Evolutionary conservation across 2,329 filamentous ascomycete genomes (phyloP).

Genomic region (Xylaria digitata): DNA sequence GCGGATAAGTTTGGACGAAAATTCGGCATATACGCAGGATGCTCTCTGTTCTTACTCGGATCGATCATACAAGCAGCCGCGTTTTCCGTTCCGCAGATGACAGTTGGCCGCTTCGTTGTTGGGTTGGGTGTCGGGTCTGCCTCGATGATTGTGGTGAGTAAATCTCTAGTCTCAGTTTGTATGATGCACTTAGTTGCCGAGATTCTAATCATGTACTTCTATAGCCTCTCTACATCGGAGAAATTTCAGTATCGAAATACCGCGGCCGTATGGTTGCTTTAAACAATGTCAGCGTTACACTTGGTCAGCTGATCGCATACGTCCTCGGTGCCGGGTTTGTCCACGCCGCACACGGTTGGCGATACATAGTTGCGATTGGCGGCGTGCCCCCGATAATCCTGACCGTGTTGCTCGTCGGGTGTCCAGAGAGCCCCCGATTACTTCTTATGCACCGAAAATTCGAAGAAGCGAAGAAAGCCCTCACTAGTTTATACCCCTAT

Average conservation of each 20-base stretch:
- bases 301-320: constrained; percentile 56
- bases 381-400: constrained; percentile 60
- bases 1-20: constrained; percentile 39
- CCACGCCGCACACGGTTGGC: constrained; percentile 58
- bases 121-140: constrained; percentile 61
- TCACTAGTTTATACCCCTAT: constrained; percentile 56
- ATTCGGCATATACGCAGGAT: constrained; percentile 55
- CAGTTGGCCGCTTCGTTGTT: constrained; percentile 59
- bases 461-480: constrained; percentile 54
- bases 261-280: constrained; percentile 62
- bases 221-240: constrained; percentile 57
- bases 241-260: constrained; percentile 61
- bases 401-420: constrained; percentile 56
- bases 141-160: constrained; percentile 56
- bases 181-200: background rate
- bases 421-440: constrained; percentile 61
- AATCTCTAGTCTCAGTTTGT: background rate
- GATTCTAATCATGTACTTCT: background rate
- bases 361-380: constrained; percentile 62
- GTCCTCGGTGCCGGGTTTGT: constrained; percentile 56
- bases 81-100: constrained; percentile 57
- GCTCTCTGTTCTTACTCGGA: constrained; percentile 54
- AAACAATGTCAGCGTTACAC: constrained; percentile 60
- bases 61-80: constrained; percentile 52
- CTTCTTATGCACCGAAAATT: constrained; percentile 56